These are phyloP conservation scores for Cyphellophora attinorum DNA, from an alignment of 2,329 filamentous ascomycete genomes.

Conservation along the genomic window DNA sequence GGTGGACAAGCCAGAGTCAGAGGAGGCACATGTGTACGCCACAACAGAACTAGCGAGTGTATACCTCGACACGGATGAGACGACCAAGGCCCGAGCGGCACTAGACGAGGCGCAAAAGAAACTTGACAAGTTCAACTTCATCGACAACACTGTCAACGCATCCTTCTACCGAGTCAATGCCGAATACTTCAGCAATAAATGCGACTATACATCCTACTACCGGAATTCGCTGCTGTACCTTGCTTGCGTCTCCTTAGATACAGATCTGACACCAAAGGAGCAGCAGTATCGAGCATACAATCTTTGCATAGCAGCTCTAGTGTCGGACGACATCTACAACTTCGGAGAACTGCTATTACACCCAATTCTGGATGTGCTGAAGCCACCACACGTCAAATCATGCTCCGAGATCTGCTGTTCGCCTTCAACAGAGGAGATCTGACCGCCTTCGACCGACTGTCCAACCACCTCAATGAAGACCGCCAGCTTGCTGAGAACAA, in stretches of 20 bases:
- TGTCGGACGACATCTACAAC: conserved; percentile 96
- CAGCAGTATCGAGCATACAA: conserved; percentile 80
- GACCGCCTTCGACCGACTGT: conserved; percentile 72
- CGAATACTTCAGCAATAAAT: conserved; percentile 84
- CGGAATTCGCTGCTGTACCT: conserved; percentile 95
- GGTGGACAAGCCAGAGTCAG: conserved; percentile 83
- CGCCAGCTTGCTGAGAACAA: conserved; percentile 69
- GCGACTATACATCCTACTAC: conserved; percentile 94
- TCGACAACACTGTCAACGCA: conserved; percentile 91
- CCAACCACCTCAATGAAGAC: conserved; percentile 71
- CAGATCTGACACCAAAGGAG: conserved; percentile 63
- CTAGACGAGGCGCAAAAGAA: conserved; percentile 80
- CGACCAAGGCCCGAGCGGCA: conserved; percentile 75
- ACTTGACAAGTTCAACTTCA: conserved; percentile 83
- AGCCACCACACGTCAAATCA: conserved; percentile 52
- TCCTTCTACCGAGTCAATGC: conserved; percentile 94
- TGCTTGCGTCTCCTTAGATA: conserved; percentile 83
- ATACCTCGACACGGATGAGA: conserved; percentile 69
- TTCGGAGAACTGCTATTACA: conserved; percentile 98
- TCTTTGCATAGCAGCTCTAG: conserved; percentile 80
- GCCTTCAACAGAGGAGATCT: conserved; percentile 96
- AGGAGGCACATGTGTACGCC: conserved; percentile 93
- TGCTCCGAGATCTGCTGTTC: conserved; percentile 93
- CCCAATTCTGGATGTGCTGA: conserved; percentile 81
- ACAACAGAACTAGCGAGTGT: conserved; percentile 81